Conservation (phyloP, 2,329 filamentous ascomycete genomes). For the Fusarium sulawesiense region DNA sequence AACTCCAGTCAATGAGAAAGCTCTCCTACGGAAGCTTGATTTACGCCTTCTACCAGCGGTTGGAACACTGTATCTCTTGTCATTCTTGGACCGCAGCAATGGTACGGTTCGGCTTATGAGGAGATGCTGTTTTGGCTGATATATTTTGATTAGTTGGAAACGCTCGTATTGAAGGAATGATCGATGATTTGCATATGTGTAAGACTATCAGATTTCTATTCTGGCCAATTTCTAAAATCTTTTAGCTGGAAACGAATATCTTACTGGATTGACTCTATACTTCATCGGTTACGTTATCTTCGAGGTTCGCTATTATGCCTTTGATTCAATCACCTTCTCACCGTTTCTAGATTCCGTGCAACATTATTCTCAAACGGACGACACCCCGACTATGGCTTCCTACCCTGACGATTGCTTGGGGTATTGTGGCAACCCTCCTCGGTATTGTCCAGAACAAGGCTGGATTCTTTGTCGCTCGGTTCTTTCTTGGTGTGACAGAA, state of each 20-base stretch:
- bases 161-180: constrained; percentile 66
- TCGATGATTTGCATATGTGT: constrained; percentile 65
- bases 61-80: constrained; percentile 66
- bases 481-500: constrained; percentile 67
- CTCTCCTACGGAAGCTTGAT: constrained; percentile 68
- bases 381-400: constrained; percentile 68
- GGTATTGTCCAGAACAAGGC: constrained; percentile 62
- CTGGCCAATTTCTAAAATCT: background rate
- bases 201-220: constrained; percentile 35
- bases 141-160: constrained; percentile 62
- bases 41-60: constrained; percentile 63
- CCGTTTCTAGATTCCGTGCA: constrained; percentile 64
- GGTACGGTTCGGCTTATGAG: constrained; percentile 46
- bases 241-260: constrained; percentile 69
- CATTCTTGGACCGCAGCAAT: constrained; percentile 69
- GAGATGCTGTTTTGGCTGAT: constrained; percentile 2
- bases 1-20: constrained; percentile 62
- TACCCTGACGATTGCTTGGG: constrained; percentile 67
- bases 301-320: constrained; percentile 52
- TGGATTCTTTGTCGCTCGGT: constrained; percentile 64
- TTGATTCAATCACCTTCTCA: background rate
- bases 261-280: constrained; percentile 74
- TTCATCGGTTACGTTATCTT: constrained; percentile 71
- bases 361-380: constrained; percentile 70
- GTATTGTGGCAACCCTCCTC: constrained; percentile 62